Evolutionary conservation across 1,139 yeast genomes (phyloP), one percentile per base, ranked within the genome.

Genomic region (Pneumocystis murina): DNA sequence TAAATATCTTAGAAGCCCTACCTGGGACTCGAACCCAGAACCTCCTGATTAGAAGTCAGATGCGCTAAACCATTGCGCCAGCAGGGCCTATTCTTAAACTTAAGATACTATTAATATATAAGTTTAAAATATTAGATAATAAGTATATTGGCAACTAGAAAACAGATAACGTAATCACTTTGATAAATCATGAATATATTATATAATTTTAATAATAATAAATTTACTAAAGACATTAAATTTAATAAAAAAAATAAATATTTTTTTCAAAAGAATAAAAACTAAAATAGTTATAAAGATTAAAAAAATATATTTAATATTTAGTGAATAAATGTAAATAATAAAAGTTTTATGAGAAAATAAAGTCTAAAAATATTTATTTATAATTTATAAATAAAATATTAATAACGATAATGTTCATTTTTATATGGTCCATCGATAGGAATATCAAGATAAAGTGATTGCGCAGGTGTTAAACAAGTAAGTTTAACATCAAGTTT

Each of bases 361-460:
- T 41, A 41, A 20, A 41, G 17, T 7, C 28, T 6, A 20, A 6
- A 20, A n/a, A n/a, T 41, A 41, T 48, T 24, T 12, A 48, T 7
- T 7, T 20, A 16, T 24, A 48, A 48, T 2, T 12, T 24, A 24
- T 24, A 48, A 8, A 48, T 20, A 5, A 48, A 48, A 20, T 12
- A 24, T 12, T 48, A 48, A 48, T 48, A 48, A 48, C 55, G 55
- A 24, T 48, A 48, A 24, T 48, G 55, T 24, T 48, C 16, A 24
- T n/a, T 48, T 87, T 92, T 92, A 95, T 75, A 92, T 74, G 99
- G 99, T 82, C 99, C 99, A 78, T 85, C 87, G 74, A 78, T 76
- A 75, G 97, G 91, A 72, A 92, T 80, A 76, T 95, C 94, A 78
- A 94, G 86, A 87, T 92, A 92, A 71, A 90, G 96, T 73, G 96